Base-by-base conservation (phyloP, 2,329 filamentous ascomycete species). In the Clonostachys rosea region DNA sequence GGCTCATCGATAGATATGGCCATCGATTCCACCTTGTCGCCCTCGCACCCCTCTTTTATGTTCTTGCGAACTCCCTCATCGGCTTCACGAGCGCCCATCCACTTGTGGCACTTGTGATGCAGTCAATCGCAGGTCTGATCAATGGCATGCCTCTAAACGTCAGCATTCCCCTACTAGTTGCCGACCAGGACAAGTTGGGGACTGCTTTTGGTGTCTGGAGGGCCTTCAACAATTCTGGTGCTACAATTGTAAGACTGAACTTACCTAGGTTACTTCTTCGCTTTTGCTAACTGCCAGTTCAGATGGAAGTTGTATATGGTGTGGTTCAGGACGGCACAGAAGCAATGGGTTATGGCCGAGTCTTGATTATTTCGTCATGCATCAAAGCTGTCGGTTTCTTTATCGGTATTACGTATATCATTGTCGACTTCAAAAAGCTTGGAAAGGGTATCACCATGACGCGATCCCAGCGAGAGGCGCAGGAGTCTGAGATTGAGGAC, bases 251-350 rank as follows among this genome's bases (percentile, higher is more conserved):
- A 40, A 52, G 54, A 49, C 24, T 10, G 3, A 30, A 30, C 24
- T 30, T 30, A 9, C 9, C 24, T 8, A 30, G 24, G 3, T 9
- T 30, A 30, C 24, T 30, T 30, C 24, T 30, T 30, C 24, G 9
- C 24, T 30, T 30, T 7, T 4, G 8, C 39, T 48, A 9, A 47
- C 33, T 48, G 16, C 9, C 11, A 39, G 17, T 13, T 11, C 3
- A 58, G 55, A 57, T 57, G 52, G 55, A 58, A 16, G 55, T 58
- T 4, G 54, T 54, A 1, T 58, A 48, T n/a, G 56, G 54, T 11
- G 54, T 53, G 10, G 24, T 58, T 2, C 56, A 58, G 43, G 54
- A 58, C 3, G 47, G 48, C 1, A 58, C 54, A 2, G 48, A 55
- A 7, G 46, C 37, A 5, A 51, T 45, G n/a, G 56, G 56, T 0